Base-by-base conservation (phyloP, 23 red algal genomes). In the Gracilaria gracilis region DNA sequence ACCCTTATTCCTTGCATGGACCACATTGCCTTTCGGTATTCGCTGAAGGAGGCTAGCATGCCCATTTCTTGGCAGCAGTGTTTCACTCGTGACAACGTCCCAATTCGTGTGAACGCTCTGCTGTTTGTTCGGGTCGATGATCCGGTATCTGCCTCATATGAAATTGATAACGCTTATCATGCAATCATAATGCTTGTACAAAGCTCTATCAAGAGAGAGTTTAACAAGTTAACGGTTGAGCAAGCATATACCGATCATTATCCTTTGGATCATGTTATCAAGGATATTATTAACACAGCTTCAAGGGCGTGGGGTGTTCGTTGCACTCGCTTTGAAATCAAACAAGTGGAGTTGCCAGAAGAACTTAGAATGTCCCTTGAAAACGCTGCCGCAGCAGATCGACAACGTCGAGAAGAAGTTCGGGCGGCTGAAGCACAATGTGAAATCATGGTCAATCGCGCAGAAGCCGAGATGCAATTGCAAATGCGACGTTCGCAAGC, bases 311-410 rank as follows among this genome's bases (percentile, higher is more conserved):
- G 96, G 96, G 96, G 96, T 66, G 87, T 98, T 73, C 80, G 85
- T 20, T 98, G 96, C 46, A 86, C 93, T 72, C 96, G 96, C 40
- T 98, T 95, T 75, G 96, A 98, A 58, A 89, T 98, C 37, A 73
- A 90, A 23, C 81, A 98, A 61, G 89, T 98, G 51, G 87, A 79
- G 75, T 88, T 94, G 23, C 96, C 96, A 61, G 93, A 90, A 54
- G 93, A 95, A 50, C 88, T 98, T 39, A 66, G 93, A 69, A 93
- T 89, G 65, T 93, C 96, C 3, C 95, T 98, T 78, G 92, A 98
- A 37, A 65, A 93, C 23, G 93, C 93, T 51, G 93, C 96, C 11
- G 96, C 95, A 40, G 96, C 96, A 7, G 96, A 98, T 28, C 67
- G 93, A 46, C 82, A 90, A 57, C 93, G 95, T 35, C 87, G 96